Evolutionary conservation across 2,329 filamentous ascomycete species (phyloP).

Genomic region (Knufia petricola): DNA sequence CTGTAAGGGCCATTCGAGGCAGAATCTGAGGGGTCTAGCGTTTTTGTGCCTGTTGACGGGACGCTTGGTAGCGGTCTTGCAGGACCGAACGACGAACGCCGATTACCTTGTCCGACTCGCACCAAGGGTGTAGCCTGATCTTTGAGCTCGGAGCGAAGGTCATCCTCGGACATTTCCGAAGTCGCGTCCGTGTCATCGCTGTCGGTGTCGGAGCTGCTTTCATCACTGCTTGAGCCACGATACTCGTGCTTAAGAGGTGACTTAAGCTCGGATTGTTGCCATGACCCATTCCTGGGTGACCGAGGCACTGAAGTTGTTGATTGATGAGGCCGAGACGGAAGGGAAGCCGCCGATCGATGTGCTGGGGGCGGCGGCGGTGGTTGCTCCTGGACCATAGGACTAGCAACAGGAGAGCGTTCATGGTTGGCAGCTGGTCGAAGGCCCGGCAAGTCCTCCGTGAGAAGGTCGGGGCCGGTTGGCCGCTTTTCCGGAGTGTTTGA

Average conservation of each 20-base stretch:
- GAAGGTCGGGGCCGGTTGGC: slow-evolving; percentile 9
- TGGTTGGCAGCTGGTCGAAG: slow-evolving; percentile 6
- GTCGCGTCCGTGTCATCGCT: slow-evolving; percentile 43
- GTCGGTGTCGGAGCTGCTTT: slow-evolving; percentile 49
- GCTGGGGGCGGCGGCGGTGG: slow-evolving; percentile 39
- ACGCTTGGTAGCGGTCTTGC: slow-evolving; percentile 33
- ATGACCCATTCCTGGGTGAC: slow-evolving; percentile 34
- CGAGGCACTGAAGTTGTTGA: slow-evolving; percentile 19
- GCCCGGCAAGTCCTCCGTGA: slow-evolving; percentile 16
- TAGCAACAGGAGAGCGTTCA: slow-evolving; percentile 1
- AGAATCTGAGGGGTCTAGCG: slow-evolving; percentile 69
- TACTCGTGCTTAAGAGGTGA: slow-evolving; percentile 97
- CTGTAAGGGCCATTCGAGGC: slow-evolving; percentile 65
- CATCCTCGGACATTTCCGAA: slow-evolving; percentile 43
- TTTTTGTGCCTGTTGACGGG: slow-evolving; percentile 37
- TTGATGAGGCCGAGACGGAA: slow-evolving; percentile 36
- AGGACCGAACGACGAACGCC: slow-evolving; percentile 29
- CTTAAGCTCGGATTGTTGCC: slow-evolving; percentile 32
- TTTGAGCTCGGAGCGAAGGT: slow-evolving; percentile 41
- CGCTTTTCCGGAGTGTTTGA: slow-evolving; percentile 3
- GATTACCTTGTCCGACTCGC: slow-evolving; percentile 27
- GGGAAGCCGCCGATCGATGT: slow-evolving; percentile 31
- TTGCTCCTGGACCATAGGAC: neutral
- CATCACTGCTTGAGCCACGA: slow-evolving; percentile 63
- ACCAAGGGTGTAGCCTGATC: slow-evolving; percentile 34